These are phyloP conservation scores for Umbelopsis isabellina DNA, from an alignment of 192 early-diverging fungal genomes.

Conservation along the genomic window DNA sequence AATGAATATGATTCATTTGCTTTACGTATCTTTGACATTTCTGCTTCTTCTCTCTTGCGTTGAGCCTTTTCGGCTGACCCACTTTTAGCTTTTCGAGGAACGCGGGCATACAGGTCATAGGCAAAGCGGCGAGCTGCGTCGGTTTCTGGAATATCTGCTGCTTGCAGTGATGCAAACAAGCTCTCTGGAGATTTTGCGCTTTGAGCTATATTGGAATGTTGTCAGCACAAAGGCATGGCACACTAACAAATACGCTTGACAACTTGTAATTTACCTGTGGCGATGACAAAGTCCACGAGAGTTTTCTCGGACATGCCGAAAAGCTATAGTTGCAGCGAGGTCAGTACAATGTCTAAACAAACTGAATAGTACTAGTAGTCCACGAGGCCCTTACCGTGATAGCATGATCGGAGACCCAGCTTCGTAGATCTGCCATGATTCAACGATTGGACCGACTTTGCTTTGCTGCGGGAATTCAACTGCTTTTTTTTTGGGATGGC, in stretches of 20 bases:
- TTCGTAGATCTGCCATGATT: constrained; percentile 42
- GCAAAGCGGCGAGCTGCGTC: constrained; percentile 63
- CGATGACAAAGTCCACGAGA: constrained; percentile 72
- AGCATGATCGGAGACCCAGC: constrained; percentile 70
- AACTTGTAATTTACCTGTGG: constrained; percentile 44
- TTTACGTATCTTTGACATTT: constrained; percentile 49
- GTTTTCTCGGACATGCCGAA: constrained; percentile 69
- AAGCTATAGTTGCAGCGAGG: constrained; percentile 29
- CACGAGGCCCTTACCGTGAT: constrained; percentile 43
- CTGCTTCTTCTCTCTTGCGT: constrained; percentile 65
- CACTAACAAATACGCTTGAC: not conserved
- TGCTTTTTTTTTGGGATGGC: not conserved
- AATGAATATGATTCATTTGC: constrained; percentile 38
- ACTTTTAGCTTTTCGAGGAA: constrained; percentile 51
- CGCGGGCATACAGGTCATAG: constrained; percentile 61
- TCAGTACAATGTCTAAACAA: not conserved
- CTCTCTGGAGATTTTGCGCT: constrained; percentile 57
- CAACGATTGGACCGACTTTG: not conserved
- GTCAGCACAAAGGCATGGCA: not conserved
- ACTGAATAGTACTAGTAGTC: not conserved
- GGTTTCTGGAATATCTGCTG: constrained; percentile 65
- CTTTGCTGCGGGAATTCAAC: constrained; percentile 30
- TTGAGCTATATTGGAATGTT: constrained; percentile 45
- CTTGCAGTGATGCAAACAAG: constrained; percentile 56
- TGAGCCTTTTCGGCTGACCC: constrained; percentile 44